phyloP scores from a whole-genome alignment of 2,329 filamentous ascomycete species.

The Sporothrix variecibatus region DNA sequence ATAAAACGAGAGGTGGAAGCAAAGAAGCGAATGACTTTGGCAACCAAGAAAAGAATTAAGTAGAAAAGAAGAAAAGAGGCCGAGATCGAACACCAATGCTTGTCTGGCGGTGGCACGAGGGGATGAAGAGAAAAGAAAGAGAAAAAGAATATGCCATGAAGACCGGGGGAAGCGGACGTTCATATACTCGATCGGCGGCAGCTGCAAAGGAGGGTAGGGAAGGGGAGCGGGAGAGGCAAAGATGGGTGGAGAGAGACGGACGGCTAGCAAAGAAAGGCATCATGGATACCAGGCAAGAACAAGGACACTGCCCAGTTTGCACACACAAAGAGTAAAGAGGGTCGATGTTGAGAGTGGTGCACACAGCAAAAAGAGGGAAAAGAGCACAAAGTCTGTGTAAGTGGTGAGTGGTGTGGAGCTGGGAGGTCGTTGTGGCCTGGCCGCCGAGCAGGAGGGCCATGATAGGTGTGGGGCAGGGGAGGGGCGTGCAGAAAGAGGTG shows the following conservation, averaged over 20 bases:
- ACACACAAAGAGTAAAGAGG: conserved; percentile 2
- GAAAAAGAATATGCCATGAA: neutral
- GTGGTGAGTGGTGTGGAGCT: conserved; percentile 11
- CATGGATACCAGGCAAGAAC: neutral
- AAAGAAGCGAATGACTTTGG: conserved; percentile 63
- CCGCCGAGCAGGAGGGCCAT: conserved; percentile 19
- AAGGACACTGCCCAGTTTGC: neutral
- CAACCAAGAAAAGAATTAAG: conserved; percentile 39
- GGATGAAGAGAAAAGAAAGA: conserved; percentile 26
- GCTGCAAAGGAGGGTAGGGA: neutral
- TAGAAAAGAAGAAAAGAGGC: conserved; percentile 17
- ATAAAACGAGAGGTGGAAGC: conserved; percentile 39
- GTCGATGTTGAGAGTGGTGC: neutral
- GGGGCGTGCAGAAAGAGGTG: neutral
- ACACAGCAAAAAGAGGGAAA: neutral
- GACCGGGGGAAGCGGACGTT: conserved; percentile 11
- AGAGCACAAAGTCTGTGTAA: conserved; percentile 22
- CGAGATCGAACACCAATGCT: conserved; percentile 24
- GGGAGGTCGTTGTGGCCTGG: conserved; percentile 7
- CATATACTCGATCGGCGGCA: conserved; percentile 26
- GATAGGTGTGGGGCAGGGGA: conserved; percentile 13
- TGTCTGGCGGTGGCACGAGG: conserved; percentile 22
- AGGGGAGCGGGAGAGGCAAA: conserved; percentile 7
- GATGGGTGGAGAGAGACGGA: neutral
- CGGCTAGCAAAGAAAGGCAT: conserved; percentile 19